A percentile compares a stretch with the other conserved stretches of the same genome.
Evolutionary conservation across 1,284 basidiomycete species (phyloP).

Genomic region (Neolentinus lepideus): DNA sequence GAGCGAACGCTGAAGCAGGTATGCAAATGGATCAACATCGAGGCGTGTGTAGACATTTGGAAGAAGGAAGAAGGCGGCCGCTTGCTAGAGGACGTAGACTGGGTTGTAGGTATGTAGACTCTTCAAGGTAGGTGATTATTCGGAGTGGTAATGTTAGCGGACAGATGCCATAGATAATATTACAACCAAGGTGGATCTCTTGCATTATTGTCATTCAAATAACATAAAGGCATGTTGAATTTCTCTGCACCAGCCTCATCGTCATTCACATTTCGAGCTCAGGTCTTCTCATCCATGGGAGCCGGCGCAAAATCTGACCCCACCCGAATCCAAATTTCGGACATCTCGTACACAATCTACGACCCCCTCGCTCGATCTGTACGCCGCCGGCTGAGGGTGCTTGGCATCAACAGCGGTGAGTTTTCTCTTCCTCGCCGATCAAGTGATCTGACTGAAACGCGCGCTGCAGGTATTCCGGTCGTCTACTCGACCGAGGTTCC

Average conservation of each 20-base stretch:
- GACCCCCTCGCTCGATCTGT: slow-evolving; percentile 94
- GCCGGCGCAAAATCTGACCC: slow-evolving; percentile 96
- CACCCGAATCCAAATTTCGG: slow-evolving; percentile 90
- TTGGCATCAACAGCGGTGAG: slow-evolving; percentile 2
- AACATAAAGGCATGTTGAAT: slow-evolving; percentile 54
- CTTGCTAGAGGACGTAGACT: slow-evolving; percentile 77
- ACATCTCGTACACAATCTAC: slow-evolving; percentile 90
- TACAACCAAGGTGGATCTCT: slow-evolving; percentile 86
- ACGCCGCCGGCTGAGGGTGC: slow-evolving; percentile 63
- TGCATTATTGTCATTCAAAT: slow-evolving; percentile 76
- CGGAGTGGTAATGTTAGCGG: slow-evolving; percentile 8
- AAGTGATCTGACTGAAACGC: slow-evolving; percentile 26
- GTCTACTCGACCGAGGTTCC: slow-evolving; percentile 96
- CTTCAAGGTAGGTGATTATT: slow-evolving; percentile 8
- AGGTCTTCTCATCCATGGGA: slow-evolving; percentile 97
- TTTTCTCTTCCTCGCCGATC: background rate
- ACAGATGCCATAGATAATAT: slow-evolving; percentile 96
- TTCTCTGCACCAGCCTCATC: background rate
- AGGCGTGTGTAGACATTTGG: slow-evolving; percentile 81
- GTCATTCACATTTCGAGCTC: slow-evolving; percentile 6
- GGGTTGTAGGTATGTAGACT: slow-evolving; percentile 67
- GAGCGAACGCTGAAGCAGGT: slow-evolving; percentile 71
- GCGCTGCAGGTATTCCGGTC: slow-evolving; percentile 76
- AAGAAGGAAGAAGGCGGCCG: slow-evolving; percentile 66
- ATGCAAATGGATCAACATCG: slow-evolving; percentile 68